Base-by-base conservation (phyloP, 1,284 basidiomycete species). In the Calocybe gambosa region DNA sequence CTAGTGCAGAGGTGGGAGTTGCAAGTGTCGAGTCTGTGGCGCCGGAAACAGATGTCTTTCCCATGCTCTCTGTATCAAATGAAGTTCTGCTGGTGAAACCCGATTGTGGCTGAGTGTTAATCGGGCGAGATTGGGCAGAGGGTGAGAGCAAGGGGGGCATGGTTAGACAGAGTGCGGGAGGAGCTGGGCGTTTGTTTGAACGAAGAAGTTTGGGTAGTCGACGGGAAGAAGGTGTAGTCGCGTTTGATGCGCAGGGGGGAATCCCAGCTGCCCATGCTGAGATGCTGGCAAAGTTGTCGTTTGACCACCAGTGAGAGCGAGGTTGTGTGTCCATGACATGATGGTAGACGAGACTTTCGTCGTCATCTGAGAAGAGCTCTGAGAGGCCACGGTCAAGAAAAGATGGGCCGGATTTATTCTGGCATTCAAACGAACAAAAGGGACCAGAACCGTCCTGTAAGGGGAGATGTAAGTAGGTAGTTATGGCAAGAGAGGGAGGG, bases 391-490 rank as follows among this genome's bases (percentile, higher is more conserved):
- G 21, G 41, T 48, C 36, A n/a, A 39, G 35, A n/a, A 43, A 45
- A 9, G 54, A 55, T 13, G 61, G 58, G 7, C 54, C 56, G 45
- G 64, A 57, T 25, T 50, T 56, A 19, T 55, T 42, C 26, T 60
- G 52, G 56, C 82, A 85, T 31, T 66, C 58, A 6, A 60, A 52
- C 0, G 81, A 83, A 63, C 82, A 85, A 63, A 82, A 85, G 0
- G 70, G 66, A 9, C 63, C 63, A 0, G 60, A 39, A 41, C 66
- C 68, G n/a, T 78, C 65, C 78, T 80, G n/a, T n/a, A n/a, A n/a
- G 25, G 25, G 25, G 25, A 26, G 25, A 26, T 5, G 25, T 5
- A 26, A 26, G 5, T 5, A 26, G 25, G n/a, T n/a, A 25, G 9
- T 49, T 25, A 18, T 2, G 0, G 10, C 29, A 12, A 59, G 37